A percentile compares a stretch with the other conserved stretches of the same genome.
These are phyloP conservation scores for Penicillium brasilianum DNA, from an alignment of 2,329 filamentous ascomycete genomes.

Conservation along the genomic window DNA sequence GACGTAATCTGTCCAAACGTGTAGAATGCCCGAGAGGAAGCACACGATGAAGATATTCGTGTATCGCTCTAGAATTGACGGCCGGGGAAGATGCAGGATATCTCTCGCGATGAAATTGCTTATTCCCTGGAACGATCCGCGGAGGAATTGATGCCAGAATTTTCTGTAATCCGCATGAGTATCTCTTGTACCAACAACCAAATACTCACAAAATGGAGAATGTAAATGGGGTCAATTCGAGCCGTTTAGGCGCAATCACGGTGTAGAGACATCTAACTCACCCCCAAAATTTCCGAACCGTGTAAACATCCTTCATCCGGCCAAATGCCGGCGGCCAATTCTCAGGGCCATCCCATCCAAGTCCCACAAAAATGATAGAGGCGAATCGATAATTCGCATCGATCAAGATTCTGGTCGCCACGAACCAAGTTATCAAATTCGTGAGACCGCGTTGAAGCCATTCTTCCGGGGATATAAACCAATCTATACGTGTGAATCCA, in stretches of 20 bases:
- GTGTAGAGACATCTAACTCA: no score
- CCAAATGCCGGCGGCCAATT: constrained; percentile 35
- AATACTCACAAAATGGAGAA: no score
- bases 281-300: constrained; percentile 37
- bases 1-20: constrained; percentile 25
- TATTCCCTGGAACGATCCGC: constrained; percentile 29
- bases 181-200: no score
- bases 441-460: constrained; percentile 18
- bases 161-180: constrained; percentile 23
- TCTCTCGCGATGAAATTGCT: constrained; percentile 28
- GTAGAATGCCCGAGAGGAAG: constrained; percentile 34
- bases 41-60: constrained; percentile 37
- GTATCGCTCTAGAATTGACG: constrained; percentile 34
- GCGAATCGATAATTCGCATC: constrained; percentile 27
- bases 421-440: constrained; percentile 22
- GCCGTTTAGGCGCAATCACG: no score
- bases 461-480: constrained; percentile 17
- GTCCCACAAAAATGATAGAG: constrained; percentile 29
- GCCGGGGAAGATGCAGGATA: constrained; percentile 25
- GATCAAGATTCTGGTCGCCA: constrained; percentile 24
- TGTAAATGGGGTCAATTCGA: no score
- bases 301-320: constrained; percentile 31
- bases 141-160: constrained; percentile 39
- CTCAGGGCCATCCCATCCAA: constrained; percentile 18
- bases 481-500: constrained; percentile 5